Conservation (phyloP, 1,284 basidiomycete species). For the Apiotrichum porosum region DNA sequence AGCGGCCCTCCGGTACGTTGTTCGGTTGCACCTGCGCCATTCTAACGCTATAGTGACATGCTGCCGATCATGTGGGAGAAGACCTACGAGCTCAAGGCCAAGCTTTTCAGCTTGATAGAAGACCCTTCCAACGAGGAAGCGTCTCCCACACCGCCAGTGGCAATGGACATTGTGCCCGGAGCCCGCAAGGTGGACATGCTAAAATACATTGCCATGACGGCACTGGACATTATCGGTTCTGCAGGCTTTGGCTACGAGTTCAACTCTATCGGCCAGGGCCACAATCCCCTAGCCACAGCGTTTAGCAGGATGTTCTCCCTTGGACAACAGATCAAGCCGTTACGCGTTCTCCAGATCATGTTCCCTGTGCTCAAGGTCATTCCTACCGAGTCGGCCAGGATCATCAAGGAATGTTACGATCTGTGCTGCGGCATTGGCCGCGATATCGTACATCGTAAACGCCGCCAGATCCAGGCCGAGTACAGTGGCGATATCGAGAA, state of each 20-base stretch:
- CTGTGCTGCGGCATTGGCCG: slow-evolving; percentile 13
- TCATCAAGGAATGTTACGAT: slow-evolving; percentile 47
- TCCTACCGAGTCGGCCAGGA: slow-evolving; percentile 35
- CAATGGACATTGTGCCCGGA: slow-evolving; percentile 8
- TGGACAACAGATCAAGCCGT: slow-evolving; percentile 48
- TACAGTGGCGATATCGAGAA: slow-evolving; percentile 29
- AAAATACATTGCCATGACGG: slow-evolving; percentile 57
- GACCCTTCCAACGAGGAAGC: slow-evolving; percentile 2
- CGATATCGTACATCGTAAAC: neutral
- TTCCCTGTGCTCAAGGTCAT: slow-evolving; percentile 56
- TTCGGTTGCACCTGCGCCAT: too few relatives aligned
- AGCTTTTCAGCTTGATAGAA: slow-evolving; percentile 10
- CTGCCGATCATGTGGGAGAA: slow-evolving; percentile 62
- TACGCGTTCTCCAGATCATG: slow-evolving; percentile 59
- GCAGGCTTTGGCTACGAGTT: slow-evolving; percentile 63
- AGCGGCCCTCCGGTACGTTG: slow-evolving; percentile 29
- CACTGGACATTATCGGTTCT: slow-evolving; percentile 63
- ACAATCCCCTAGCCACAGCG: slow-evolving; percentile 37
- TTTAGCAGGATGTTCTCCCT: slow-evolving; percentile 33
- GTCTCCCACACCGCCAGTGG: slow-evolving; percentile 9
- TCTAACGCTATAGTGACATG: too few relatives aligned
- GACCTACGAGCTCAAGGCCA: slow-evolving; percentile 54
- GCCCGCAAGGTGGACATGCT: slow-evolving; percentile 53
- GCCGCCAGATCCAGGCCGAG: neutral
- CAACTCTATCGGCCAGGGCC: slow-evolving; percentile 21